Evolutionary conservation across 495 filamentous ascomycete species (phyloP), one percentile per base, ranked within the genome.

Genomic region (Cenococcum geophilum): DNA sequence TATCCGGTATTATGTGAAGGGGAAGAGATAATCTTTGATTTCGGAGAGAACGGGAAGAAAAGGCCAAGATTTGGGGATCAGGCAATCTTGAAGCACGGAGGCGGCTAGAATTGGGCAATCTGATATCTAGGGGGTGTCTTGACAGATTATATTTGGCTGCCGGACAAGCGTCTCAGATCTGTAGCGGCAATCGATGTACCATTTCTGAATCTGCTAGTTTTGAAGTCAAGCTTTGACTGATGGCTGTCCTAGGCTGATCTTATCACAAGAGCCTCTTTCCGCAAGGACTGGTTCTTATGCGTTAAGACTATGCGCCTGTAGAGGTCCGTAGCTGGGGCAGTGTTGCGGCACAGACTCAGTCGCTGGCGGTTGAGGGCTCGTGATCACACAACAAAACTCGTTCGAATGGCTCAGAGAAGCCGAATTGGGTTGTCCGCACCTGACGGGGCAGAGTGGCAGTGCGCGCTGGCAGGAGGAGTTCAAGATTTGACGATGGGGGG

Each of bases 161-260:
- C 35, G 60, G 63, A 66, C 59, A 60, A 55, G 42, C 59, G 66
- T 68, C 57, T 68, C 66, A 68, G 55, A 60, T 40, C 45, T 65
- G 62, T 54, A 63, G 57, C 63, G 66, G 43, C 55, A 60, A 55
- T 47, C 59, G 60, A 54, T 62, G 32, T 54, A 66, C 50, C 62
- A 68, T 68, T 54, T 52, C 25, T 23, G 49, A 52, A 23, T 52
- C 49, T 52, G 49, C 49, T 52, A 1, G n/a, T 52, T 52, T 52
- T 25, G 25, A 10, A 16, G 6, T 8, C 27, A 32, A 18, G 49
- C 49, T 52, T 52, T 18, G 49, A 52, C 23, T 6, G 23, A 16
- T 5, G 25, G 21, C 49, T 52, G 49, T 45, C 18, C 40, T 18
- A 4, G 40, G 40, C 40, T 14, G 18, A 16, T 45, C 3, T 45